These are phyloP conservation scores for Camillea tinctor DNA, from an alignment of 2,329 filamentous ascomycete species.

Conservation along the genomic window DNA sequence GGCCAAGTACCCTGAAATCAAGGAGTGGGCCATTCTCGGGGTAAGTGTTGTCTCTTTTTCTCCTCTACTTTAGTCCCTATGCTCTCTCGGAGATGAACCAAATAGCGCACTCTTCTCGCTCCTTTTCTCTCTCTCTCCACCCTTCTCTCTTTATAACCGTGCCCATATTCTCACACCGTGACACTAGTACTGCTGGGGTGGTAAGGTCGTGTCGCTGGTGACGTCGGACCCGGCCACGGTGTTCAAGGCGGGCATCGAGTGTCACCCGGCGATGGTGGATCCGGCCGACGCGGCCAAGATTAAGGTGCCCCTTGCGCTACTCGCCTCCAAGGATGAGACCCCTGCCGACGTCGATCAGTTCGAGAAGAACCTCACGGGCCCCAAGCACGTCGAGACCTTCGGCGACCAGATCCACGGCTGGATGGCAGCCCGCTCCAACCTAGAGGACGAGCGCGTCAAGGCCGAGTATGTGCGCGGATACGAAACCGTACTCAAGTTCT, in stretches of 20 bases:
- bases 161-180: not conserved
- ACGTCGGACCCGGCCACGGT: slow-evolving; percentile 50
- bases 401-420: slow-evolving; percentile 68
- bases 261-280: slow-evolving; percentile 65
- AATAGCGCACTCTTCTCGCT: too few relatives aligned
- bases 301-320: slow-evolving; percentile 59
- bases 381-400: slow-evolving; percentile 66
- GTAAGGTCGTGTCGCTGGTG: slow-evolving; percentile 59
- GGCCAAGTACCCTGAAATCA: slow-evolving; percentile 52
- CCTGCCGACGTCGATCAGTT: slow-evolving; percentile 56
- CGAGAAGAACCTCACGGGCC: slow-evolving; percentile 49
- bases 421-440: slow-evolving; percentile 67
- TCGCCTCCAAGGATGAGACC: slow-evolving; percentile 66
- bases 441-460: slow-evolving; percentile 56
- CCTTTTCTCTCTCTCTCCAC: not conserved
- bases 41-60: slow-evolving; percentile 37
- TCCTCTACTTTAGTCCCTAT: too few relatives aligned
- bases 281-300: slow-evolving; percentile 58
- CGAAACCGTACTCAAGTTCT: slow-evolving; percentile 57
- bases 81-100: too few relatives aligned
- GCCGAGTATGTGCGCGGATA: slow-evolving; percentile 63
- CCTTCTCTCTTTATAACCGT: too few relatives aligned
- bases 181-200: slow-evolving; percentile 66
- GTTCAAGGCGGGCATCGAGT: slow-evolving; percentile 53
- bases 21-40: slow-evolving; percentile 60